Evolutionary conservation across 1,284 basidiomycete species (phyloP).

Genomic region (Pterulicium gracile): DNA sequence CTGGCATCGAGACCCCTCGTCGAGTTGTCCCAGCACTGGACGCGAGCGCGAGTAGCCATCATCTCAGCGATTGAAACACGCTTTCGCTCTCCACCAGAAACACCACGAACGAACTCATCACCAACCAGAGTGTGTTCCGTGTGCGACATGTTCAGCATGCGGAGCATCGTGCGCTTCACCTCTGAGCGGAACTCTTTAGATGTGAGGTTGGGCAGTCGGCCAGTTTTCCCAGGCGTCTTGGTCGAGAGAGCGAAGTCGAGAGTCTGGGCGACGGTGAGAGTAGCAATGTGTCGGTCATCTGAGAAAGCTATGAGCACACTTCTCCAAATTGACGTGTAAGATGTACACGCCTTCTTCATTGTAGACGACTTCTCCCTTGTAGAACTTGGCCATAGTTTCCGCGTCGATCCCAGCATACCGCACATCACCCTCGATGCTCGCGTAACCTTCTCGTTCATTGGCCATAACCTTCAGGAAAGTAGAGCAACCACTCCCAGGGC

Average conservation of each 20-base stretch:
- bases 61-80: constrained; percentile 84
- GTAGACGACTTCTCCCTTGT: constrained; percentile 81
- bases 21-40: constrained; percentile 79
- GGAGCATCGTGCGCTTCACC: constrained; percentile 54
- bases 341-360: constrained; percentile 54
- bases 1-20: constrained; percentile 81
- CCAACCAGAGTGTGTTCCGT: constrained; percentile 75
- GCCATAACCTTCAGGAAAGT: constrained; percentile 74
- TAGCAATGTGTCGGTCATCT: constrained; percentile 73
- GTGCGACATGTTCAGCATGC: constrained; percentile 73
- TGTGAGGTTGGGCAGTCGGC: constrained; percentile 54
- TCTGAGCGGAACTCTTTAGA: constrained; percentile 47
- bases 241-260: constrained; percentile 58
- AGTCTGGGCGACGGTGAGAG: constrained; percentile 68
- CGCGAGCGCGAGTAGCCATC: constrained; percentile 68
- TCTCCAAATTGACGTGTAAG: neutral
- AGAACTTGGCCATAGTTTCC: constrained; percentile 50
- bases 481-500: constrained; percentile 74
- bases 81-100: constrained; percentile 80
- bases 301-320: constrained; percentile 1
- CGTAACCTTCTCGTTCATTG: constrained; percentile 57
- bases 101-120: constrained; percentile 75
- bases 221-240: constrained; percentile 59
- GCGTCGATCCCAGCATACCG: constrained; percentile 66
- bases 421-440: constrained; percentile 51